Conservation (phyloP, 1,139 yeast species). For the Yamadazyma spencermartinsiae region DNA sequence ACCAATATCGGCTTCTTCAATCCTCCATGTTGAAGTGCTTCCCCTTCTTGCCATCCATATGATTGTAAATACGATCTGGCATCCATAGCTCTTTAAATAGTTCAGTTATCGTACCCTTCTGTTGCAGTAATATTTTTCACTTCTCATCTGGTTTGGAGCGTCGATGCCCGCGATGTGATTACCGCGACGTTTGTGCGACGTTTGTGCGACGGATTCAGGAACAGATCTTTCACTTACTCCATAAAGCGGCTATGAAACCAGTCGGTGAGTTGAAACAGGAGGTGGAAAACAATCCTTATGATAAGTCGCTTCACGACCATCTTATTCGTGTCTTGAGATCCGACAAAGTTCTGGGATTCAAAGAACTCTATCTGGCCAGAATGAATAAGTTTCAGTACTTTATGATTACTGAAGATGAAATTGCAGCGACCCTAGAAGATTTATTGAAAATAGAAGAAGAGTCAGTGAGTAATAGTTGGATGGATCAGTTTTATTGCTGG, state of each 20-base stretch:
- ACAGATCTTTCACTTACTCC: too few relatives aligned
- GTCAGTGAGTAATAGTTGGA: slow-evolving; percentile 8
- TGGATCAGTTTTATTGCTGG: slow-evolving; percentile 21
- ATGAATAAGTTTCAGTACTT: slow-evolving; percentile 22
- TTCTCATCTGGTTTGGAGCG: background rate
- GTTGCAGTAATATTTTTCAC: background rate
- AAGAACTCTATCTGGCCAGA: slow-evolving; percentile 19
- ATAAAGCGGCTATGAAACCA: slow-evolving; percentile 2
- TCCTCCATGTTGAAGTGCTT: slow-evolving; percentile 79
- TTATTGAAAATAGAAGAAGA: slow-evolving; percentile 19
- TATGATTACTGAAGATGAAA: slow-evolving; percentile 22
- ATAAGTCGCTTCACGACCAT: slow-evolving; percentile 19
- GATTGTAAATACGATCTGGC: slow-evolving; percentile 69
- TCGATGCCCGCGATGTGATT: background rate
- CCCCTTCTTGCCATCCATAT: slow-evolving; percentile 92
- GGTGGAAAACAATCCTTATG: slow-evolving; percentile 17
- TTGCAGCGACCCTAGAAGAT: slow-evolving; percentile 28
- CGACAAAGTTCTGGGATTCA: slow-evolving; percentile 7
- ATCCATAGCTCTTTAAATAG: slow-evolving; percentile 55
- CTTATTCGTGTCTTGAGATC: slow-evolving; percentile 19
- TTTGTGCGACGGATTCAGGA: too few relatives aligned
- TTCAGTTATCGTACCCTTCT: background rate
- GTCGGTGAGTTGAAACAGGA: slow-evolving; percentile 6
- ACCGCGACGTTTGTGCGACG: too few relatives aligned
- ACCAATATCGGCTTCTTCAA: slow-evolving; percentile 83